Percentiles rank a stretch among this genome's conserved stretches.
These are phyloP conservation scores for Thalassiosira hispida DNA, from an alignment of 352 stramenopile genomes.

Conservation along the genomic window DNA sequence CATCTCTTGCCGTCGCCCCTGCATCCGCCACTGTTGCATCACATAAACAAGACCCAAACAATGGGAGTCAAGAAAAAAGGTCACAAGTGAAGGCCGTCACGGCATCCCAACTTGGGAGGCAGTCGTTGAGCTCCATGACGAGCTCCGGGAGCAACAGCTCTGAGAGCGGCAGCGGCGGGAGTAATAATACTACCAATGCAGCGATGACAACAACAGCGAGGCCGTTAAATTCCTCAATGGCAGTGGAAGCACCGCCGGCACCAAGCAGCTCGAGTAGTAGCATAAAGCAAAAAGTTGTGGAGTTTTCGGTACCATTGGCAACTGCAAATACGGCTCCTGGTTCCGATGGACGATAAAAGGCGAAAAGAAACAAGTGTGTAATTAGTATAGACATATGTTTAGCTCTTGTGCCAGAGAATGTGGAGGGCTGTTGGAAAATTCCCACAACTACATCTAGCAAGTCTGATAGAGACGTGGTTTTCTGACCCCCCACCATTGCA, in stretches of 20 bases:
- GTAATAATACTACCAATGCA: neutral
- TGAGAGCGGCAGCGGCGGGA: neutral
- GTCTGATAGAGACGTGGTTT: no score
- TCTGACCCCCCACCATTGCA: no score
- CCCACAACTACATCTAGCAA: no score
- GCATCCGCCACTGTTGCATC: no score
- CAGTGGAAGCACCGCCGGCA: neutral
- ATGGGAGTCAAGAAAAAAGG: neutral
- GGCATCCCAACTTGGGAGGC: conserved; percentile 20
- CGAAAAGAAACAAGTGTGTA: no score
- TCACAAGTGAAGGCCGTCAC: conserved; percentile 8
- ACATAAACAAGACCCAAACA: neutral
- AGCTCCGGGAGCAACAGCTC: conserved; percentile 19
- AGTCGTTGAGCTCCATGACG: conserved; percentile 28
- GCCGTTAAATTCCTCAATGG: neutral
- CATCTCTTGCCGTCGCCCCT: no score
- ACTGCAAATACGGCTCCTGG: neutral
- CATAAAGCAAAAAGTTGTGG: conserved; percentile 12
- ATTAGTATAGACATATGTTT: no score
- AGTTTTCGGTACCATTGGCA: conserved; percentile 13
- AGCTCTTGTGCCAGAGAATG: no score
- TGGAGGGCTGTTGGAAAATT: no score
- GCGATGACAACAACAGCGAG: neutral
- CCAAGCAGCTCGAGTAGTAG: neutral
- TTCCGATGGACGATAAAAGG: no score